Evolutionary conservation across 208 protist genomes (phyloP), one percentile per base, ranked within the genome.

Genomic region (Trypanosoma caninum): DNA sequence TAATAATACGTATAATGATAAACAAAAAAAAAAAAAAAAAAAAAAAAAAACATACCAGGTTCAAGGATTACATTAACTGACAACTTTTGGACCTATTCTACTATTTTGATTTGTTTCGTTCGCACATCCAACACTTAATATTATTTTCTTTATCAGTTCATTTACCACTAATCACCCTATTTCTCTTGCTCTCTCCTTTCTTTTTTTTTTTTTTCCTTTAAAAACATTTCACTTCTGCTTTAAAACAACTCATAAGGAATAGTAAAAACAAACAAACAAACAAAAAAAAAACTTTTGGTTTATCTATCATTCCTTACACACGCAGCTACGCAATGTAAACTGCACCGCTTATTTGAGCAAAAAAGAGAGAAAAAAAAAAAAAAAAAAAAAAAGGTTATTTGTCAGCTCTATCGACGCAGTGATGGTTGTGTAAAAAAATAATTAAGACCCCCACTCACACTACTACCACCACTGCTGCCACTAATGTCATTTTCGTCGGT

Each of bases 401-500:
- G 13, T 13, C 34, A 38, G 34, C n/a, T n/a, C n/a, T n/a, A n/a
- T n/a, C n/a, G n/a, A n/a, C n/a, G n/a, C n/a, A n/a, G n/a, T 23
- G 22, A 13, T 45, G 30, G 22, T 38, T 8, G 11, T 33, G 57
- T 22, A 62, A 34, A 13, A 62, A 34, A 33, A 54, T 30, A 34
- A 7, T 9, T 16, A 62, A 30, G 1, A n/a, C 34, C 45, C 53
- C n/a, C 57, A 25, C 27, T 56, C 13, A 65, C 50, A 48, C 50
- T 65, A 0, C 35, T 54, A 20, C 50, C 31, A 37, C 35, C 41
- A 59, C 51, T 59, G 25, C 51, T 67, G 61, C 60, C 44, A 34
- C 61, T 67, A 3, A 51, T 59, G 33, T 58, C 41, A 45, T 67
- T 67, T 30, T 51, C 61, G n/a, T 59, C 52, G 3, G 51, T 65